Percentiles rank a stretch among this genome's conserved stretches.
These are phyloP conservation scores for Clarkia xantiana DNA, from an alignment of 345 rosid genomes.

Conservation along the genomic window DNA sequence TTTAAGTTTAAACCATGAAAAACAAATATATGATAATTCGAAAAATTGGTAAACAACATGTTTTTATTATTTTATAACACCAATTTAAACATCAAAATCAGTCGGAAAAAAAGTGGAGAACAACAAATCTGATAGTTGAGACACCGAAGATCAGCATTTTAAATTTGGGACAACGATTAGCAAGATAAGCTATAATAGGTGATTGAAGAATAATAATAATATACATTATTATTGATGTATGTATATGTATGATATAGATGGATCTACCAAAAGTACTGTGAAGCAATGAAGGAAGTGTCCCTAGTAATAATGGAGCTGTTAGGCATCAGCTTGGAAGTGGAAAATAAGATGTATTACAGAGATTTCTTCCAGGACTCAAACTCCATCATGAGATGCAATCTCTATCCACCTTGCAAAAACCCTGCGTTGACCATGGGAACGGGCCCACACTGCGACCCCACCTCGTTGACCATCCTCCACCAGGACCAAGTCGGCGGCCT, in stretches of 20 bases:
- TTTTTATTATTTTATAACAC: too few species aligned
- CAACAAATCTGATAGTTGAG: too few species aligned
- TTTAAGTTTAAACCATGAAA: too few species aligned
- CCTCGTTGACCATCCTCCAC: constrained; percentile 70
- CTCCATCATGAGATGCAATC: constrained; percentile 52
- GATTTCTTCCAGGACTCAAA: constrained; percentile 34
- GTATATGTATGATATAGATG: constrained; percentile 12
- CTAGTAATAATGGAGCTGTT: constrained; percentile 27
- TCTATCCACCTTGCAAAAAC: constrained; percentile 51
- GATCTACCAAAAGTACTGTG: constrained; percentile 29
- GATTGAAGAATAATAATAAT: not conserved
- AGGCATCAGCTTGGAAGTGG: constrained; percentile 34
- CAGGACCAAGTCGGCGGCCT: constrained; percentile 77
- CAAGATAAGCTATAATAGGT: too few species aligned
- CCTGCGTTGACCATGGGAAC: constrained; percentile 53
- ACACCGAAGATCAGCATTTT: too few species aligned
- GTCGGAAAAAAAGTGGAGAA: too few species aligned
- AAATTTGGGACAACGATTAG: too few species aligned
- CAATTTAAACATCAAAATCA: too few species aligned
- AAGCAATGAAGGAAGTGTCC: constrained; percentile 30
- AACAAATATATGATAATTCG: too few species aligned
- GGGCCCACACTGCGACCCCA: constrained; percentile 78
- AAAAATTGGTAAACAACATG: too few species aligned
- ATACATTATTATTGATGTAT: not conserved
- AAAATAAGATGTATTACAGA: constrained; percentile 17